phyloP scores from a whole-genome alignment of 2,329 filamentous ascomycete genomes.

The Chaetoscypha palmicola region DNA sequence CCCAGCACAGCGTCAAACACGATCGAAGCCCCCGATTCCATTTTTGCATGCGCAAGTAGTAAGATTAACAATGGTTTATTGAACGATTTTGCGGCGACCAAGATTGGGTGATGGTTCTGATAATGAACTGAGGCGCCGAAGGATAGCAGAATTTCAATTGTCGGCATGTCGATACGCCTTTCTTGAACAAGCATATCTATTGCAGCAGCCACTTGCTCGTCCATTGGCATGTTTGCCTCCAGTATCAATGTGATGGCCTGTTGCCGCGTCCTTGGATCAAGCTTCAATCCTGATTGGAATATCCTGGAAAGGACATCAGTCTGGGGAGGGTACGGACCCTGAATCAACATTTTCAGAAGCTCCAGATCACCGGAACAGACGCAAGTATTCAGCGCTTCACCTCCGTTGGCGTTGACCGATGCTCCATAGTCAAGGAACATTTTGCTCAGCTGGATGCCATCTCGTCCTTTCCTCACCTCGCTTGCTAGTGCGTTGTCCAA shows the following conservation, averaged over 20 bases:
- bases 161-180: constrained; percentile 40
- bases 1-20: constrained; percentile 6
- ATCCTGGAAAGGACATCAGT: constrained; percentile 1
- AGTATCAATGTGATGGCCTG: constrained; percentile 1
- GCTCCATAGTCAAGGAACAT: constrained; percentile 45
- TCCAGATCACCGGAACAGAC: constrained; percentile 1
- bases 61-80: constrained; percentile 3
- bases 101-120: constrained; percentile 2
- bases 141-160: constrained; percentile 31
- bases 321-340: not conserved
- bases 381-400: constrained; percentile 42
- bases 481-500: constrained; percentile 7
- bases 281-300: constrained; percentile 2
- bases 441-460: constrained; percentile 32
- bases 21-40: constrained; percentile 4
- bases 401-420: constrained; percentile 43
- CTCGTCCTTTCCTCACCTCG: constrained; percentile 1
- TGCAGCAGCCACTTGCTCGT: constrained; percentile 3
- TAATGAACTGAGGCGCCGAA: constrained; percentile 39
- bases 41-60: constrained; percentile 3
- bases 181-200: constrained; percentile 27
- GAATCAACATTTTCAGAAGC: constrained; percentile 4
- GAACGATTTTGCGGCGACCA: not conserved
- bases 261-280: constrained; percentile 3
- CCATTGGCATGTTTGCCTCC: constrained; percentile 33